Evolutionary conservation across 2,329 filamentous ascomycete genomes (phyloP).

Genomic region (Camptophora hylomeconis): DNA sequence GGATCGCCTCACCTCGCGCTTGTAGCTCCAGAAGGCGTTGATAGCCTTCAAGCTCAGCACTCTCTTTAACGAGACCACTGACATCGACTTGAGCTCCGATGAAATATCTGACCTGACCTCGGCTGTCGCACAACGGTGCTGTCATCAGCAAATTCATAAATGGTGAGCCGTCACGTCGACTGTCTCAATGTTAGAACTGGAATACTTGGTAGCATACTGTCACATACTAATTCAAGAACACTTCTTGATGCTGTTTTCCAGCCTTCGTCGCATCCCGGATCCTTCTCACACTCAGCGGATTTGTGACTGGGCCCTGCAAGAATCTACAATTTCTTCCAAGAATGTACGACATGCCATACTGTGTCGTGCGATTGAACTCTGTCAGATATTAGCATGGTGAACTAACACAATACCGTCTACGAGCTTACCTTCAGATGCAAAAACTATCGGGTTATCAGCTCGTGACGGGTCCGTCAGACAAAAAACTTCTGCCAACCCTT

Average conservation of each 20-base stretch:
- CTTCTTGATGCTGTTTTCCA: slow-evolving; percentile 59
- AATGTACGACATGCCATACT: slow-evolving; percentile 60
- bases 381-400: slow-evolving; percentile 5
- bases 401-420: not conserved
- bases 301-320: slow-evolving; percentile 61
- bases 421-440: slow-evolving; percentile 55
- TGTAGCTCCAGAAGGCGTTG: slow-evolving; percentile 31
- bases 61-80: slow-evolving; percentile 54
- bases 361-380: slow-evolving; percentile 63
- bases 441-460: slow-evolving; percentile 62
- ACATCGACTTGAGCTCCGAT: slow-evolving; percentile 63
- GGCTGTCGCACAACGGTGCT: slow-evolving; percentile 56
- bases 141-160: slow-evolving; percentile 68
- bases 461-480: slow-evolving; percentile 63
- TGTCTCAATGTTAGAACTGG: slow-evolving; percentile 18
- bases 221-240: slow-evolving; percentile 59
- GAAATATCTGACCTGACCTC: slow-evolving; percentile 53
- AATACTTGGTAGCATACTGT: too few species aligned
- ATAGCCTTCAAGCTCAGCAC: slow-evolving; percentile 51
- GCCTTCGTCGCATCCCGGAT: slow-evolving; percentile 47
- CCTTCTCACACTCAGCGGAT: slow-evolving; percentile 47
- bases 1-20: slow-evolving; percentile 19
- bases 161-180: slow-evolving; percentile 59
- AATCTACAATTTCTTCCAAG: slow-evolving; percentile 69
- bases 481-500: slow-evolving; percentile 64